These are phyloP conservation scores for Acanthamoeba royreba DNA, from an alignment of 208 protist genomes.

Conservation along the genomic window DNA sequence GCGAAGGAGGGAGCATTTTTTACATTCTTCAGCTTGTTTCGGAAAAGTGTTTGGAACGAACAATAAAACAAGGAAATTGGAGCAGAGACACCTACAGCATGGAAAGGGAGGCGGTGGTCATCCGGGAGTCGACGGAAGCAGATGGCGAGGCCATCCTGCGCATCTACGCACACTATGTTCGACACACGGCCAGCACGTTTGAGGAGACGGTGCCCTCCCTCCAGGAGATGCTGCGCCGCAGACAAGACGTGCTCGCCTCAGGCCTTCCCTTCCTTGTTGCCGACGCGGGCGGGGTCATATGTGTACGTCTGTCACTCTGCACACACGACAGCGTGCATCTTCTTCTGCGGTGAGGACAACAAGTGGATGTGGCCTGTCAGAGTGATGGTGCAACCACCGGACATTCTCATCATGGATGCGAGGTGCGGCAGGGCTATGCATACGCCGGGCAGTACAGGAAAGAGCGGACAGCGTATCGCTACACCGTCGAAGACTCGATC, in stretches of 20 bases:
- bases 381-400: not conserved
- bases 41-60: too few relatives aligned
- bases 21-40: too few relatives aligned
- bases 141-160: not conserved
- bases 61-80: not conserved
- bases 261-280: not conserved
- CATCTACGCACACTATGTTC: not conserved
- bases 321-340: not conserved
- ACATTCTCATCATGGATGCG: too few relatives aligned
- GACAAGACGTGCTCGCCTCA: not conserved
- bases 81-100: not conserved
- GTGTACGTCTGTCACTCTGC: not conserved
- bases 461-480: not conserved
- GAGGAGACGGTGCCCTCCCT: not conserved
- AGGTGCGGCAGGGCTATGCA: not conserved
- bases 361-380: not conserved
- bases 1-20: too few relatives aligned
- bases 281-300: not conserved
- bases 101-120: too few relatives aligned
- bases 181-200: not conserved
- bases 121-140: not conserved
- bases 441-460: not conserved
- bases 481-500: slow-evolving; percentile 16
- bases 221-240: not conserved
- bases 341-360: not conserved